phyloP scores from a whole-genome alignment of 805 yeast species.

The Priceomyces fermenticarens region DNA sequence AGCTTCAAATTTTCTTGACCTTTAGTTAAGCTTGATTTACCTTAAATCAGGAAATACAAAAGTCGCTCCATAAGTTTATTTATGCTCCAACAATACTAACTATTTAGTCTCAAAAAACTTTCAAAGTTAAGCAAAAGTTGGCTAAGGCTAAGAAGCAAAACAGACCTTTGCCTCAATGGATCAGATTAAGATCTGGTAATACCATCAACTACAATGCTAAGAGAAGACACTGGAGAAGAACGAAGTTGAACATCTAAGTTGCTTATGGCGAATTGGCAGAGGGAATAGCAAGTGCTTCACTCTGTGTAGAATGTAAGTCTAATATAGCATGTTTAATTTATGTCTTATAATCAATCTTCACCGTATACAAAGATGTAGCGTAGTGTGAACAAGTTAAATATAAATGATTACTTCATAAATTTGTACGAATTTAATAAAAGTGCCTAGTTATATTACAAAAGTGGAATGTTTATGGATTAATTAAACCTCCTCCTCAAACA shows the following conservation, averaged over 20 bases:
- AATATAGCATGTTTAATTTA: conserved; percentile 12
- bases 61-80: no score
- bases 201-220: conserved; percentile 98
- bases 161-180: conserved; percentile 99
- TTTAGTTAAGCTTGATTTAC: no score
- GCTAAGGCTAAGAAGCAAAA: conserved; percentile 98
- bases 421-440: no score
- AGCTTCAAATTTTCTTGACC: no score
- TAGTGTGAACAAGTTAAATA: no score
- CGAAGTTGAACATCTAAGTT: conserved; percentile 91
- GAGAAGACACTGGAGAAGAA: conserved; percentile 99
- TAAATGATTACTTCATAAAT: no score
- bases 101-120: conserved; percentile 85
- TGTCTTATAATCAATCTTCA: no score
- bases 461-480: no score
- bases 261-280: conserved; percentile 3
- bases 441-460: no score
- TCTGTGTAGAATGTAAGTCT: conserved; percentile 4
- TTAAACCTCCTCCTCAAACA: conserved; percentile 76
- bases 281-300: conserved; percentile 1
- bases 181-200: conserved; percentile 97
- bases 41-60: no score
- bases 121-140: conserved; percentile 96
- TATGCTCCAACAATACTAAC: conserved; percentile 15
- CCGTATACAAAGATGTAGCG: no score